phyloP scores from a whole-genome alignment of 78 protist species.

The Salpingoeca rosetta region DNA sequence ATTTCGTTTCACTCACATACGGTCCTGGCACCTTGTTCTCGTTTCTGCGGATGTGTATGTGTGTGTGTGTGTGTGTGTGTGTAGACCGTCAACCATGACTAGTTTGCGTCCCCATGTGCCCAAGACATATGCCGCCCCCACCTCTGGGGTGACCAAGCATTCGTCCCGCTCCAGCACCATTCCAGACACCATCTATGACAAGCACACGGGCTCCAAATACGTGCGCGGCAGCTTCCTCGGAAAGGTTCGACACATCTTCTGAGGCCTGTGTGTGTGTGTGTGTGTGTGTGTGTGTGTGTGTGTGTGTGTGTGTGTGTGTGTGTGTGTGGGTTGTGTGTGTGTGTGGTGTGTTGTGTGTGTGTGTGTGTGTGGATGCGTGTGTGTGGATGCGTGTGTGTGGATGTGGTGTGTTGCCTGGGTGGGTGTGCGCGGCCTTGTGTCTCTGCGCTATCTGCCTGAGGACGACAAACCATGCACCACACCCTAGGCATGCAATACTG shows the following conservation, averaged over 20 bases:
- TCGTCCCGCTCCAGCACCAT: not conserved
- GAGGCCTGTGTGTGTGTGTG: no score
- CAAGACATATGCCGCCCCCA: not conserved
- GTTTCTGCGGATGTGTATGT: not conserved
- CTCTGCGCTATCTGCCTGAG: not conserved
- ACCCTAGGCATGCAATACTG: no score
- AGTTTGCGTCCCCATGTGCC: not conserved
- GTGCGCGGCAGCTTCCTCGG: not conserved
- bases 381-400: not conserved
- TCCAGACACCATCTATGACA: not conserved
- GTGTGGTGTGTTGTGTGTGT: no score
- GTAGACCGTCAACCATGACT: no score
- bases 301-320: constrained; percentile 7
- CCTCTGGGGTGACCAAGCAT: not conserved
- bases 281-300: no score
- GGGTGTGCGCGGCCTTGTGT: constrained; percentile 6
- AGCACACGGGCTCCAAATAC: not conserved
- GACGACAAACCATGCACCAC: no score
- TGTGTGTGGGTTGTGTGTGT: no score
- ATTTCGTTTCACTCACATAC: not conserved
- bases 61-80: no score
- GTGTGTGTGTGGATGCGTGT: not conserved
- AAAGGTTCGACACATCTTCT: no score
- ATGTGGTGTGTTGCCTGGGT: not conserved
- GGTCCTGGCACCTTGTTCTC: not conserved